Percentiles rank a stretch among this genome's conserved stretches.
Conservation (phyloP, 768 basidiomycete genomes). For the Hygrophorus russula region DNA sequence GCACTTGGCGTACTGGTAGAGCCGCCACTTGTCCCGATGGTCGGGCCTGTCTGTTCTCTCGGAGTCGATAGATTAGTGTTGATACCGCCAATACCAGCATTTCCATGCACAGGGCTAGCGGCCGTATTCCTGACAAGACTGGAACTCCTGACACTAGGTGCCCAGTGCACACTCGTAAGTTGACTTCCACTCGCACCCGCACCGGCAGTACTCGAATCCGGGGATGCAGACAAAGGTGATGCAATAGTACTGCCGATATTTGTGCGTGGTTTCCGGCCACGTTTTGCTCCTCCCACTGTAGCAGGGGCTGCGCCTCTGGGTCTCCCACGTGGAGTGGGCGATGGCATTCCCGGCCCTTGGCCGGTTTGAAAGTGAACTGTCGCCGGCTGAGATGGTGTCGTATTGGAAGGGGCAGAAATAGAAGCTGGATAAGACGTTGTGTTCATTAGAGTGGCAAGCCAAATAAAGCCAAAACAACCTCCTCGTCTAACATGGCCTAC, state of each 20-base stretch:
- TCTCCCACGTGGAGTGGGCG: conserved; percentile 16
- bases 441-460: too few species aligned
- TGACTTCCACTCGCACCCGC: neutral
- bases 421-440: too few species aligned
- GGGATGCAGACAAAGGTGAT: conserved; percentile 16
- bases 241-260: conserved; percentile 17
- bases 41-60: conserved; percentile 8
- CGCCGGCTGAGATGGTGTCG: too few species aligned
- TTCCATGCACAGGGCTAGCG: neutral
- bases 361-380: too few species aligned
- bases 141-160: neutral
- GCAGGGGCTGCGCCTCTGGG: conserved; percentile 16
- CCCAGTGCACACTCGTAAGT: conserved; percentile 1
- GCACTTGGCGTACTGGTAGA: too few species aligned
- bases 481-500: conserved; percentile 4
- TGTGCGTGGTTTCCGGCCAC: conserved; percentile 35
- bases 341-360: neutral
- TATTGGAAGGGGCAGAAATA: too few species aligned
- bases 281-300: conserved; percentile 25
- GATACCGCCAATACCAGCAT: neutral
- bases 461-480: too few species aligned
- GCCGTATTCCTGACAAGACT: too few species aligned
- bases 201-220: conserved; percentile 8
- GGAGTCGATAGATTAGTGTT: neutral
- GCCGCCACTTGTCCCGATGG: neutral